Percentiles rank a stretch among this genome's conserved stretches.
Conservation (phyloP, 2,329 filamentous ascomycete species). For the Colletotrichum coccodes region DNA sequence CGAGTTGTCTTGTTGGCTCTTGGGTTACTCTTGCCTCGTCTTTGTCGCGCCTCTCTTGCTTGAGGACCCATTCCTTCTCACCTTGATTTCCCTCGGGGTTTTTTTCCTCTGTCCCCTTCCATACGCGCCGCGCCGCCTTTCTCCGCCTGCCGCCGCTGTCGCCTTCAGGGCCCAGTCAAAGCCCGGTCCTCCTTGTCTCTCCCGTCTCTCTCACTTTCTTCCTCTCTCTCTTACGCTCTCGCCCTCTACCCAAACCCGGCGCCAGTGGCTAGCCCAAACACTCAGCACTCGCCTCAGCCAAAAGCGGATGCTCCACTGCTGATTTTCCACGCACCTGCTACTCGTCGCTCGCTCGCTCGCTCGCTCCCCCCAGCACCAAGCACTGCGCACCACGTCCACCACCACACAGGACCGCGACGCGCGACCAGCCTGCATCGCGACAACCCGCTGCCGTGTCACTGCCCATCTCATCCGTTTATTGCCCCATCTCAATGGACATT, state of each 20-base stretch:
- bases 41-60: conserved; percentile 7
- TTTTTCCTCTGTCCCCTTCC: not conserved
- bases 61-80: not conserved
- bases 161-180: conserved; percentile 5
- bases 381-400: conserved; percentile 40
- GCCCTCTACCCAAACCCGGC: not conserved
- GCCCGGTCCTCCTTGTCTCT: not conserved
- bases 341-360: conserved; percentile 26
- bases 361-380: conserved; percentile 16
- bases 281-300: conserved; percentile 1
- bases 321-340: conserved; percentile 25
- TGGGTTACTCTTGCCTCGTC: not conserved
- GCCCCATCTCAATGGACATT: conserved; percentile 55
- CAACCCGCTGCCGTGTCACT: conserved; percentile 54
- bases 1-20: not conserved
- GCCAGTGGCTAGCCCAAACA: not conserved
- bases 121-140: not conserved
- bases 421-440: conserved; percentile 32
- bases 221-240: not conserved
- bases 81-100: not conserved
- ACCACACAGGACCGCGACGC: conserved; percentile 39
- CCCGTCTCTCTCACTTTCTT: not conserved
- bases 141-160: not conserved
- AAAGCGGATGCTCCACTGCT: conserved; percentile 31
- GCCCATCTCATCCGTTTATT: conserved; percentile 22